Evolutionary conservation across 306 rosid genomes (phyloP).

Genomic region (Corylus americana): DNA sequence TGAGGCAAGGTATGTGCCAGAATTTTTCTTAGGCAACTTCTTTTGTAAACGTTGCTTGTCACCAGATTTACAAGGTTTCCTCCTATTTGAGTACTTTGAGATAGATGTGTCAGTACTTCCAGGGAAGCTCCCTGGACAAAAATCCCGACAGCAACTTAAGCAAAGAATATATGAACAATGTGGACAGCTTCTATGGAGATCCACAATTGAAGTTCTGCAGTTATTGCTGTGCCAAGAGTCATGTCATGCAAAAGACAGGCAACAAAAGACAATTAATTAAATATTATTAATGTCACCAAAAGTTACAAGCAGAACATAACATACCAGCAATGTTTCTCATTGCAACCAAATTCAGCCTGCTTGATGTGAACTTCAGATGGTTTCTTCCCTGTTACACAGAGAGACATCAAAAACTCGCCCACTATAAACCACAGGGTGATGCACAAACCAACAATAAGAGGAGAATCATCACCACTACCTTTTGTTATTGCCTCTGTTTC

Average conservation of each 20-base stretch:
- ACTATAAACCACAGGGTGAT: slow-evolving; percentile 13
- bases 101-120: slow-evolving; percentile 35
- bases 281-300: slow-evolving; percentile 21
- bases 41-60: slow-evolving; percentile 38
- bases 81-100: slow-evolving; percentile 38
- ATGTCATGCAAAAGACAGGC: slow-evolving; percentile 31
- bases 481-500: slow-evolving; percentile 67
- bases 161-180: slow-evolving; percentile 85
- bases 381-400: slow-evolving; percentile 56
- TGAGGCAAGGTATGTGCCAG: slow-evolving; percentile 26
- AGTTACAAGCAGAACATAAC: slow-evolving; percentile 17
- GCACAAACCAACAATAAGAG: slow-evolving; percentile 19
- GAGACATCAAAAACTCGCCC: slow-evolving; percentile 9
- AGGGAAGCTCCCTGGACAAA: slow-evolving; percentile 44
- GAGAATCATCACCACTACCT: slow-evolving; percentile 47
- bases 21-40: slow-evolving; percentile 34
- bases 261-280: slow-evolving; percentile 25
- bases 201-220: slow-evolving; percentile 72
- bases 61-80: slow-evolving; percentile 34
- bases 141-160: slow-evolving; percentile 66
- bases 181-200: slow-evolving; percentile 92
- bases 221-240: slow-evolving; percentile 65
- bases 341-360: slow-evolving; percentile 59
- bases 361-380: slow-evolving; percentile 66
- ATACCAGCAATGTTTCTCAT: slow-evolving; percentile 60